Evolutionary conservation across 2,329 filamentous ascomycete genomes (phyloP), one percentile per base, ranked within the genome.

Genomic region (Penicillium sp.): DNA sequence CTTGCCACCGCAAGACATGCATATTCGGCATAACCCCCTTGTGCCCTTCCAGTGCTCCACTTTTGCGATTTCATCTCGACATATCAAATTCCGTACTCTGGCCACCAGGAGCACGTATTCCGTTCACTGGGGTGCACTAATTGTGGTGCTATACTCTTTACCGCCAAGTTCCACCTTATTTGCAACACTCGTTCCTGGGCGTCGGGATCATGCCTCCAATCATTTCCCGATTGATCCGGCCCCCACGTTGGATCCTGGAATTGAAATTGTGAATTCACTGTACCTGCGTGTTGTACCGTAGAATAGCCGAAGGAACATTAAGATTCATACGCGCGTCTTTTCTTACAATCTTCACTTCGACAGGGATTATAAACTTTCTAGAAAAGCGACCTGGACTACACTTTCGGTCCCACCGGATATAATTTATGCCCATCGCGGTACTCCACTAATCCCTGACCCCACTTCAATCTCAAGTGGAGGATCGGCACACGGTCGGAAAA

Each of bases 151-250:
- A 33, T 33, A 33, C 31, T 33, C 31, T 33, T 33, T 33, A 33
- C 31, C 31, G 31, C 2, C 14, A 14, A 33, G 31, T 14, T 33
- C 13, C 31, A 33, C 31, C 11, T 16, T 16, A 33, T 16, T 14
- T 33, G 31, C 31, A 16, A 33, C 31, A 14, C 5, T 33, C 31
- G 31, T 33, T 14, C 31, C 31, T 33, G 31, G 31, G 31, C 13
- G 13, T 33, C 31, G 31, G 45, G 45, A 47, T 16, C 8, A n/a
- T 6, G 16, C 45, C 45, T 27, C 26, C 24, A 33, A 51, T 46
- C 55, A 59, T 52, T 52, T 59, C 47, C 54, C 50, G 51, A 49
- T 54, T 45, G 41, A 13, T 31, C 21, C 46, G 27, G 50, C 33
- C 27, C 50, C 35, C 54, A 49, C 46, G 9, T 3, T n/a, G 21